Conservation (phyloP, 139 green algal genomes). For the Microglena sp. region DNA sequence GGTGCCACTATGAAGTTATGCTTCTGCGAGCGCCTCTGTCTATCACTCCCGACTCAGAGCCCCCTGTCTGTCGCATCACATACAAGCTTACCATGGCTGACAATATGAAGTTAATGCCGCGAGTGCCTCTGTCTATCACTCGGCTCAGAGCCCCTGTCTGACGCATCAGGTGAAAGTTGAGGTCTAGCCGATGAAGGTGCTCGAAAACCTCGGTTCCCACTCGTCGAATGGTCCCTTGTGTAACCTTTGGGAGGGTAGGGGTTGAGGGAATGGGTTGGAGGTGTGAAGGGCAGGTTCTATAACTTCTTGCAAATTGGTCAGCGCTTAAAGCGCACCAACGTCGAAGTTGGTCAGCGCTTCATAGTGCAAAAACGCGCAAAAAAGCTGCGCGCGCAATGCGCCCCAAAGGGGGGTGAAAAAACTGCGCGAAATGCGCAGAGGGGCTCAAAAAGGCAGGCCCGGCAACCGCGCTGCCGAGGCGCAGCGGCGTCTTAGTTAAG, state of each 20-base stretch:
- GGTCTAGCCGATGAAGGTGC: conserved; percentile 83
- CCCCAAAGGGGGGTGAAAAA: no score
- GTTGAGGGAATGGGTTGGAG: not conserved
- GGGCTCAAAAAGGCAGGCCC: no score
- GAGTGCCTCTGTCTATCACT: conserved; percentile 82
- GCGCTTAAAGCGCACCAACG: no score
- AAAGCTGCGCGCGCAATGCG: no score
- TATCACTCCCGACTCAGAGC: conserved; percentile 72
- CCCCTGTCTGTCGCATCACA: conserved; percentile 77
- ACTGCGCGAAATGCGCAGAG: no score
- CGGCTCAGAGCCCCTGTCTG: conserved; percentile 82
- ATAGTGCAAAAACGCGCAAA: no score
- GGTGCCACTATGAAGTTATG: no score
- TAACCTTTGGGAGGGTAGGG: conserved; percentile 43
- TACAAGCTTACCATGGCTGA: conserved; percentile 53
- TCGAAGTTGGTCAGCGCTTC: no score
- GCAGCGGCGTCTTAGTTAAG: no score
- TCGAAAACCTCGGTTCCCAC: conserved; percentile 69
- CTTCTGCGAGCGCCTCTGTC: conserved; percentile 85
- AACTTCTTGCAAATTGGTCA: no score
- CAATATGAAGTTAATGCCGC: conserved; percentile 83
- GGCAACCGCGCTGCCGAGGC: no score
- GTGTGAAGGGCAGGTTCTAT: no score
- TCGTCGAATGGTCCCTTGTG: conserved; percentile 61
- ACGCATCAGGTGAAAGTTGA: conserved; percentile 75